Evolutionary conservation across 768 basidiomycete genomes (phyloP), one percentile per base, ranked within the genome.

Genomic region (Lentinula detonsa): DNA sequence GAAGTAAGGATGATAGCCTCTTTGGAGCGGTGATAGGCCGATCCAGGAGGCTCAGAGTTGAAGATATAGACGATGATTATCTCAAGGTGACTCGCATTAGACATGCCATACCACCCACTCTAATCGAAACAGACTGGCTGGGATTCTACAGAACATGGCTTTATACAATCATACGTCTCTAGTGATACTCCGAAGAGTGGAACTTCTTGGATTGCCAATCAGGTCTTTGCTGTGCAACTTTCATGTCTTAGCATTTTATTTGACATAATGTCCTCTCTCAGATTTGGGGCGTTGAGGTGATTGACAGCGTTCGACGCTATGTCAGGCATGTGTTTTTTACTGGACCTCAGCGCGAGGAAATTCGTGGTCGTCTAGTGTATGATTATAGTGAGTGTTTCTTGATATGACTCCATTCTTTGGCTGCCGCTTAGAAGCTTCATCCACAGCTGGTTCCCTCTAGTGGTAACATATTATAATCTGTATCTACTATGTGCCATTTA

Each of bases 131-230:
- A 43, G 68, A 70, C 72, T 34, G 72, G 67, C 21, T 79, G 78
- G 79, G 77, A 79, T 63, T 78, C 76, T 6, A 10, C 74, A 57
- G 71, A 78, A 64, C 69, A 79, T 53, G 79, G 80, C 5, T 66
- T 81, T 21, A 71, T 84, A 16, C 59, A 81, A 59, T 74, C 77
- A 3, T 76, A 75, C 43, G 77, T 81, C 23, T 74, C 81, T 70
- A 90, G 85, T 66, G 79, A 90, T 58, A 86, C 87, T 1, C 72
- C 75, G 4, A 88, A 86, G 78, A 88, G 84, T 65, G 75, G 73
- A 1, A 76, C 64, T 16, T 77, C 75, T 5, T 92, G 90, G 90
- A 81, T 74, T 62, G 85, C 78, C 1, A 71, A 84, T 46, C 86
- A 88, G 81, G 90, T 87, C 60, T 39, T 74, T 65, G 45, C 31